phyloP scores from a whole-genome alignment of 768 basidiomycete species.

The Pholiota molesta region DNA sequence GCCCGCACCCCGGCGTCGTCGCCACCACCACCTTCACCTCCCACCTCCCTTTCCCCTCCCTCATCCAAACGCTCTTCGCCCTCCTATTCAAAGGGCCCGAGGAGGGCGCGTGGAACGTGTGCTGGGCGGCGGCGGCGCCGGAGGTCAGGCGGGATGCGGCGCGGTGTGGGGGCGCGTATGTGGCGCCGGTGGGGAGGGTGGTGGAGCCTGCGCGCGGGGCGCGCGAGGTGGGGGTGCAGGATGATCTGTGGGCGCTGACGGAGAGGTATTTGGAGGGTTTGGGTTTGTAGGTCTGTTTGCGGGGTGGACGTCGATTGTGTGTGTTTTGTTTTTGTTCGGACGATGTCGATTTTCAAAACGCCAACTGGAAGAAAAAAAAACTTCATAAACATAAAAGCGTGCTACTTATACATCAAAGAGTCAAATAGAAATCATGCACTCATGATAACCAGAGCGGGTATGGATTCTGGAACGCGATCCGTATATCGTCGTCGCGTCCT shows the following conservation, averaged over 20 bases:
- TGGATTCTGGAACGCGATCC: neutral
- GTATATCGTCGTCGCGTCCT: neutral
- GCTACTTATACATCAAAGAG: neutral
- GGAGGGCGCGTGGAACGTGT: slow-evolving; percentile 38
- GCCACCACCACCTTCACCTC: slow-evolving; percentile 29
- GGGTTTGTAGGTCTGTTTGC: neutral
- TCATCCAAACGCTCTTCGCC: slow-evolving; percentile 21
- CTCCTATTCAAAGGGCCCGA: slow-evolving; percentile 26
- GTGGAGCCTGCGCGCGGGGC: slow-evolving; percentile 31
- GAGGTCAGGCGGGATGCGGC: slow-evolving; percentile 33
- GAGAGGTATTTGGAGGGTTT: slow-evolving; percentile 21
- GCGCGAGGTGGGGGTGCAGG: slow-evolving; percentile 33
- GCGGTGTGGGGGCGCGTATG: slow-evolving; percentile 40
- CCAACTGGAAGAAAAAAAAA: neutral
- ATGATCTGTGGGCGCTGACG: slow-evolving; percentile 42
- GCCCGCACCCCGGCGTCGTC: slow-evolving; percentile 44
- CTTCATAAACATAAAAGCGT: neutral
- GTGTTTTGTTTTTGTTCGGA: neutral
- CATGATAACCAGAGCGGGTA: neutral
- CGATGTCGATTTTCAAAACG: neutral
- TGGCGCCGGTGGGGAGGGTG: slow-evolving; percentile 37
- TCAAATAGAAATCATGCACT: neutral
- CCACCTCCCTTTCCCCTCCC: slow-evolving; percentile 16
- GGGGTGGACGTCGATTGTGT: neutral
- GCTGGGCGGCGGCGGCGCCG: slow-evolving; percentile 44